Evolutionary conservation across 1,284 basidiomycete genomes (phyloP), one percentile per base, ranked within the genome.

Genomic region (Tilletiaria anomala): DNA sequence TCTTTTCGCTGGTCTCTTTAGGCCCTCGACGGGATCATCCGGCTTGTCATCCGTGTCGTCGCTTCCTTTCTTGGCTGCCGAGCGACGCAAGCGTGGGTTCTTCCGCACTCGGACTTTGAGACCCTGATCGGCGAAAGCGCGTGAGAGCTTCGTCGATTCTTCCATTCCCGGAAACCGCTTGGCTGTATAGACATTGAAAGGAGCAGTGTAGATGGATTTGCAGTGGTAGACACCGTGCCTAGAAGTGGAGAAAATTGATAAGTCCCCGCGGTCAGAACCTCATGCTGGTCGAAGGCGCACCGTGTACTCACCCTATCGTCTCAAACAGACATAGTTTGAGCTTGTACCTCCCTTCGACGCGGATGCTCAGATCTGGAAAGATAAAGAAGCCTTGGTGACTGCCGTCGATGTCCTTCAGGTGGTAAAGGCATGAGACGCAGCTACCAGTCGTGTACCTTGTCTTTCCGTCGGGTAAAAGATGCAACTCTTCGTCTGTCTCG

Each of bases 401-500:
- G 56, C 83, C 77, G 56, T 87, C 84, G 10, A 84, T 77, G 62
- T 94, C 91, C 65, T 88, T 89, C 45, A 94, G 74, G 59, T 93
- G 87, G 66, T 93, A 94, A n/a, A 94, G 72, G 4, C 81, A 84
- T 0, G 84, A 87, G 2, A 93, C 89, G 35, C 86, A 83, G 2
- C 78, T 83, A 35, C 87, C 86, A 0, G 83, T 86, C 1, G 86
- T 82, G 70, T 82, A 86, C 20, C 83, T 73, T 32, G 82, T 89
- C 59, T 83, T 81, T n/a, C 85, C 84, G 54, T 91, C 87, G 74
- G 85, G 84, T 40, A 89, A 74, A 73, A 87, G 80, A 64, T 91
- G 88, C 48, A 38, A 11, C 26, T 32, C 35, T 17, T 21, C 34
- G 34, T 34, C 36, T 19, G 51, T 57, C 6, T 62, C 57, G 1